Base-by-base conservation (phyloP, 208 protist genomes). In the Leishmania turanica region DNA sequence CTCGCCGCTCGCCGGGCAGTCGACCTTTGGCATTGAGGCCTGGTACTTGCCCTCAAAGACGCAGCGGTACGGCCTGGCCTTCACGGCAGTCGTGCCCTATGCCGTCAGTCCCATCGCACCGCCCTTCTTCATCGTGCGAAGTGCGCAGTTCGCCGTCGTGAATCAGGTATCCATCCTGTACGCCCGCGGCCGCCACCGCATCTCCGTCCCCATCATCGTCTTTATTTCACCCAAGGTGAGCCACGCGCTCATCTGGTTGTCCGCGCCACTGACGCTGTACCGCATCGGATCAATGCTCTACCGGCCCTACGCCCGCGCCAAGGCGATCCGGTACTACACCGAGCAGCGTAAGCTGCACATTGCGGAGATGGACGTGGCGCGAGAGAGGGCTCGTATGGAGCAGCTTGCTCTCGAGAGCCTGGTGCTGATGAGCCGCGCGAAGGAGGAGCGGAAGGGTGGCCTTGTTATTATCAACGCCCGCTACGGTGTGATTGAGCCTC, bases 391-490 rank as follows among this genome's bases (percentile, higher is more conserved):
- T 7, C 70, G 90, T 15, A 78, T 91, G 68, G 95, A 97, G 88
- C 93, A 96, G 80, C 81, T 79, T 64, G 92, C 93, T 13, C 62
- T 97, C 47, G 87, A 95, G 84, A 80, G 17, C 13, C 56, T 74
- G n/a, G 85, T 95, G 42, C 77, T 92, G 75, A 69, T 78, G 60
- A 90, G 84, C 76, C 88, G 87, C 37, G 80, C 91, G 15, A 65
- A 40, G 60, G 93, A 98, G 79, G 91, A 96, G 62, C 83, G 84
- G 17, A 89, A 91, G 54, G 89, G 89, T 56, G 95, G 95, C 0
- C 89, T 98, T 21, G 92, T 98, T 42, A 94, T 98, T 58, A 89
- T 96, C 80, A 96, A 96, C 82, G 95, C 93, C 0, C 89, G 87
- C 75, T 98, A 97, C 87, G 95, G 95, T 24, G 91, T 98, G 42